Evolutionary conservation across 176 grass and related monocot genomes (phyloP).

Genomic region (Aegilops bicornis): DNA sequence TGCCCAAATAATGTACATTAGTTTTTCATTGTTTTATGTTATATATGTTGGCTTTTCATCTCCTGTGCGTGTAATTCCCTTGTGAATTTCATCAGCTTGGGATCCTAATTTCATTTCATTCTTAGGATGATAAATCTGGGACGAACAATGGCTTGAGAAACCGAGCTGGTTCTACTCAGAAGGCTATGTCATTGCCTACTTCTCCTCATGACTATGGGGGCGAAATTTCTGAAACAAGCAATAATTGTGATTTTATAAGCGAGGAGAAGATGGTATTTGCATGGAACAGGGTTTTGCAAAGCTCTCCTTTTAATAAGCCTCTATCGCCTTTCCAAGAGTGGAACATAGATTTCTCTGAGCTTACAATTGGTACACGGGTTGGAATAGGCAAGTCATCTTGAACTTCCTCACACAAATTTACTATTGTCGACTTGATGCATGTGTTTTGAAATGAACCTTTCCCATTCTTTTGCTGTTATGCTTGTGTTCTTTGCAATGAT

Average conservation of each 20-base stretch:
- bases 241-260: constrained; percentile 64
- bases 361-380: constrained; percentile 96
- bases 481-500: constrained; percentile 16
- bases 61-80: constrained; percentile 9
- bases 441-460: not conserved
- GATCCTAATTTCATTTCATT: constrained; percentile 36
- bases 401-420: constrained; percentile 22
- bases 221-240: constrained; percentile 49
- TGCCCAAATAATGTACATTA: constrained; percentile 53
- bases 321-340: constrained; percentile 97
- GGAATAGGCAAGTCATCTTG: constrained; percentile 80
- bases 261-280: constrained; percentile 69
- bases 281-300: constrained; percentile 88
- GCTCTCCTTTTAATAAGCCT: constrained; percentile 80
- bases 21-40: constrained; percentile 18
- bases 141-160: constrained; percentile 56
- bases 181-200: constrained; percentile 90
- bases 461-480: constrained; percentile 6
- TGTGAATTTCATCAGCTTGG: constrained; percentile 17
- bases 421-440: not conserved
- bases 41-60: constrained; percentile 26
- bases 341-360: constrained; percentile 95
- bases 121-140: constrained; percentile 59
- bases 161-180: constrained; percentile 58
- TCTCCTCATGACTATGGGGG: constrained; percentile 89